Evolutionary conservation across 2,329 filamentous ascomycete genomes (phyloP), one percentile per base, ranked within the genome.

Genomic region (Ceratocystis papillata): DNA sequence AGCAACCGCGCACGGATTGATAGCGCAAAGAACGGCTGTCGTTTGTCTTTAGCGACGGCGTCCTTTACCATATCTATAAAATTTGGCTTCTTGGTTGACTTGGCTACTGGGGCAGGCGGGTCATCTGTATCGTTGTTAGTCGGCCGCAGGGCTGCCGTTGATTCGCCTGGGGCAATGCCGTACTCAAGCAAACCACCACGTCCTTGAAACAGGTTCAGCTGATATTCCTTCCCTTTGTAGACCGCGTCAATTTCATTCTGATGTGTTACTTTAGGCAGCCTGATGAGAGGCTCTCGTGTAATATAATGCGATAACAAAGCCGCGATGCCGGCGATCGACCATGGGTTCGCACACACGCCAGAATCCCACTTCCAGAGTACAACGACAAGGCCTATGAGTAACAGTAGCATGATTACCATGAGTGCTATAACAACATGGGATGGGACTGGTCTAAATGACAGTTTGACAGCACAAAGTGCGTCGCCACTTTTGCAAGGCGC

Each of bases 331-430:
- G 65, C 64, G 15, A 68, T 28, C 30, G 59, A 66, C 67, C 67
- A 68, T 17, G 67, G 67, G 41, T 65, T 68, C 2, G 64, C 44
- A 28, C 33, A 53, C 5, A 68, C 61, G 20, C 65, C 67, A 25
- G 67, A 67, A 30, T 64, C 46, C 65, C 67, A 68, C 7, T 60
- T 55, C 61, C 65, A 64, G 1, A 68, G 61, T 7, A 64, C 17
- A 25, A 50, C 50, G 1, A 68, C 22, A 20, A 68, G 50, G 20
- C 53, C n/a, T 6, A 62, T 25, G 7, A 68, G 33, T 12, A 68
- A n/a, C 4, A 68, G 41, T 1, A 68, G 50, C 37, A 61, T 64
- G n/a, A 46, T 62, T 7, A 20, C 50, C 5, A 67, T 22, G 4
- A 64, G n/a, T 17, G 37, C 53, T 22, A 64, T 15, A n/a, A 22